A percentile compares a stretch with the other conserved stretches of the same genome.
Conservation (phyloP, 768 basidiomycete genomes). For the Auriscalpium microsporum region DNA sequence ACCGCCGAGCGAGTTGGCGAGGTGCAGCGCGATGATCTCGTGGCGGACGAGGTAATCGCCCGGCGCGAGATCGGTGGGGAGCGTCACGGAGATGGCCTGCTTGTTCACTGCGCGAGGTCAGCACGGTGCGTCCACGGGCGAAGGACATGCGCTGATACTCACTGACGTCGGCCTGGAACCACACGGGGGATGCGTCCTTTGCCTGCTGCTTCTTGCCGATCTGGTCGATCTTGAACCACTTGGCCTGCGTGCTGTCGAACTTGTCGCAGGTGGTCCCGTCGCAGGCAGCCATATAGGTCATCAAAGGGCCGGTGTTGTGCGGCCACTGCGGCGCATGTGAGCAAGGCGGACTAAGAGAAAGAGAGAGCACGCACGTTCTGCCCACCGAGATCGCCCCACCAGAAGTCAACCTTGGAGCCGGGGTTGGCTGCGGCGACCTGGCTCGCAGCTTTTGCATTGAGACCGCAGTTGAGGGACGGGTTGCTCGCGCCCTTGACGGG, state of each 20-base stretch:
- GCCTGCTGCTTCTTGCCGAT: slow-evolving; percentile 17
- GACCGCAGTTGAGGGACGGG: slow-evolving; percentile 48
- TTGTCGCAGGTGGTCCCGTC: slow-evolving; percentile 44
- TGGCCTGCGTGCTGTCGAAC: slow-evolving; percentile 49
- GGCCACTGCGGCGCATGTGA: slow-evolving; percentile 29
- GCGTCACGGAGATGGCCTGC: slow-evolving; percentile 18
- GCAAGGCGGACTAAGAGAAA: neutral
- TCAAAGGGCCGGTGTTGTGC: slow-evolving; percentile 58
- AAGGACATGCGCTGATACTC: slow-evolving; percentile 2
- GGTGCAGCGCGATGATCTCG: slow-evolving; percentile 74
- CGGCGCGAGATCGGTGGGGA: slow-evolving; percentile 41
- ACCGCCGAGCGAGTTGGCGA: slow-evolving; percentile 45
- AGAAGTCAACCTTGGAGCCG: slow-evolving; percentile 41
- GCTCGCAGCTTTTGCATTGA: slow-evolving; percentile 36
- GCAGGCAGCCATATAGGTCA: slow-evolving; percentile 70
- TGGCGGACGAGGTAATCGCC: slow-evolving; percentile 74
- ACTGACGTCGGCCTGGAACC: slow-evolving; percentile 25
- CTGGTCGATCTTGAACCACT: slow-evolving; percentile 61
- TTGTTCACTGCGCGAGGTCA: slow-evolving; percentile 17
- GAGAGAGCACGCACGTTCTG: slow-evolving; percentile 16
- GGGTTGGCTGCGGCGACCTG: slow-evolving; percentile 49
- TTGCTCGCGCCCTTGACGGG: slow-evolving; percentile 50
- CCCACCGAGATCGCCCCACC: slow-evolving; percentile 39
- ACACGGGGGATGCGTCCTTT: slow-evolving; percentile 13
- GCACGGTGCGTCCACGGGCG: neutral